Conservation (phyloP, 768 basidiomycete species). For the Kockovaella imperatae region DNA sequence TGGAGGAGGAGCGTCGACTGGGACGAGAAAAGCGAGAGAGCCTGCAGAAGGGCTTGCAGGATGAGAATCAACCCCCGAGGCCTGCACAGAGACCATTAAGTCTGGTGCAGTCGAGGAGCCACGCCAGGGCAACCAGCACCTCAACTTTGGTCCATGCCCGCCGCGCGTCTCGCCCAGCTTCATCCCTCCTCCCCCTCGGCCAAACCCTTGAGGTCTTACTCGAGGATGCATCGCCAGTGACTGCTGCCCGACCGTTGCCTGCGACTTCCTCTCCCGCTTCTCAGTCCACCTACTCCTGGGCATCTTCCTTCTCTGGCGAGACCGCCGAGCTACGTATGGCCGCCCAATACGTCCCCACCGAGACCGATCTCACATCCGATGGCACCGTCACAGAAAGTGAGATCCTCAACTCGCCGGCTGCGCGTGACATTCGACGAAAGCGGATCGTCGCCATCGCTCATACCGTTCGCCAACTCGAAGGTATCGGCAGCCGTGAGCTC, state of each 20-base stretch:
- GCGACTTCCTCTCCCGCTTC: background rate
- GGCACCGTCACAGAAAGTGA: background rate
- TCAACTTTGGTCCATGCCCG: background rate
- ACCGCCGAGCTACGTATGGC: conserved; percentile 27
- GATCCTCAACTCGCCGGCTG: conserved; percentile 18
- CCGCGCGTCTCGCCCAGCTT: background rate
- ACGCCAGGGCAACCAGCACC: background rate
- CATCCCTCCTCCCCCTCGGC: background rate
- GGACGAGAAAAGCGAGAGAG: conserved; percentile 17
- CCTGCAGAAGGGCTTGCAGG: background rate
- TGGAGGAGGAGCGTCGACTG: conserved; percentile 19
- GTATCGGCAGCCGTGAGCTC: conserved; percentile 23
- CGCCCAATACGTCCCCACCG: conserved; percentile 23
- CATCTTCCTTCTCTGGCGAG: conserved; percentile 32
- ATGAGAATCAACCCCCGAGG: background rate
- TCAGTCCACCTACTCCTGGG: conserved; percentile 34
- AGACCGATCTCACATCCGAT: background rate
- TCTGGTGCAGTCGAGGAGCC: conserved; percentile 7
- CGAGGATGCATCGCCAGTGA: background rate
- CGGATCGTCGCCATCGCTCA: conserved; percentile 31
- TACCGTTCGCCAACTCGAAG: conserved; percentile 33
- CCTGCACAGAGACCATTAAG: conserved; percentile 19
- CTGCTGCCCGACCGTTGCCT: background rate
- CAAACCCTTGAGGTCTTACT: conserved; percentile 6
- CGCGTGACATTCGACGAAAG: conserved; percentile 17